Evolutionary conservation across 306 rosid genomes (phyloP).

Genomic region (Rubus idaeus): DNA sequence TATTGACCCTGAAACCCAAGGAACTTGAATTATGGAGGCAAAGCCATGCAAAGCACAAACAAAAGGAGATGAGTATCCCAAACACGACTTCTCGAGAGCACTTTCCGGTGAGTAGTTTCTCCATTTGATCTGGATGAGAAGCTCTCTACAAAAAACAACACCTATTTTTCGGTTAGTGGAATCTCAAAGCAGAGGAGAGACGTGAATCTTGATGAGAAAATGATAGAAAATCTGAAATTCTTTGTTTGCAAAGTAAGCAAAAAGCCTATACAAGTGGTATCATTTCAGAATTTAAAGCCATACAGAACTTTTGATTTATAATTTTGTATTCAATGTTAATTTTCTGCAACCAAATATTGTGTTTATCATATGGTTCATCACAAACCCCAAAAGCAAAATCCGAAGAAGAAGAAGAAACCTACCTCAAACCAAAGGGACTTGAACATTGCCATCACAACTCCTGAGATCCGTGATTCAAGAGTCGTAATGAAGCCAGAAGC

Average conservation of each 20-base stretch:
- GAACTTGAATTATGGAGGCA: not conserved
- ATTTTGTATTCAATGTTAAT: not conserved
- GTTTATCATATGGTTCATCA: not conserved
- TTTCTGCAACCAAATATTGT: not conserved
- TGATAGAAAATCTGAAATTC: not conserved
- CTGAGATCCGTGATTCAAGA: not conserved
- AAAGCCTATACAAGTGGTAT: not conserved
- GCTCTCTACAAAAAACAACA: not conserved
- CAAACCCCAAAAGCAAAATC: not conserved
- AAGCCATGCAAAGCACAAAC: not conserved
- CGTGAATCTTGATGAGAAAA: not conserved
- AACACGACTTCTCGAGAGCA: not conserved
- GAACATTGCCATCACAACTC: not conserved
- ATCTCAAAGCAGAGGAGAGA: not conserved
- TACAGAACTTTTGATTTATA: not conserved
- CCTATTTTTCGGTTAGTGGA: not conserved
- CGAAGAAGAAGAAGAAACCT: not conserved
- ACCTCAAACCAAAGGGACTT: constrained; percentile 4
- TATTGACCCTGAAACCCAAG: constrained; percentile 23
- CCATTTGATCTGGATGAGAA: constrained; percentile 2
- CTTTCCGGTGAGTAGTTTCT: not conserved
- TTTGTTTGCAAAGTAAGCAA: not conserved
- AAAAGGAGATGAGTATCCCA: not conserved
- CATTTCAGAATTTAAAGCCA: not conserved
- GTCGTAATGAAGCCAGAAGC: not conserved